Conservation (phyloP, 2,329 filamentous ascomycete genomes). For the Elsinoe necatrix region DNA sequence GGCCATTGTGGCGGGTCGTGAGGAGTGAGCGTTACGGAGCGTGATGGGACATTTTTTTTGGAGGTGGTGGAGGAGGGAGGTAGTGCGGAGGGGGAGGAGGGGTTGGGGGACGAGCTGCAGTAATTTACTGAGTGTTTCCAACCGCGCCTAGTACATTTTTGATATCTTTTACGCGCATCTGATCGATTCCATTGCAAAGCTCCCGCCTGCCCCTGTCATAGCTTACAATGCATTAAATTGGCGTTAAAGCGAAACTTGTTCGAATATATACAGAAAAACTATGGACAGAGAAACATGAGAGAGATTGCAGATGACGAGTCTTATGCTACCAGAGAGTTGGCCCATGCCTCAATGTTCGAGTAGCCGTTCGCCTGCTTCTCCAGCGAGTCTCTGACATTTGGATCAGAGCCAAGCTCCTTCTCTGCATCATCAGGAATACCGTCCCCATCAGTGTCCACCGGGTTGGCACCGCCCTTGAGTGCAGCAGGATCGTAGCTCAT, state of each 20-base stretch:
- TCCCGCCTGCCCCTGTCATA: too few relatives aligned
- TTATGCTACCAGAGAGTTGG: conserved; percentile 3
- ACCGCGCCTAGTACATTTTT: too few relatives aligned
- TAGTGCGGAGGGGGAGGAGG: neutral
- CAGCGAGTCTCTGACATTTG: conserved; percentile 7
- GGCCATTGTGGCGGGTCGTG: neutral
- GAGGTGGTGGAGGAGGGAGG: neutral
- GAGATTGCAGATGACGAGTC: neutral
- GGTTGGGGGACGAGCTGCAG: too few relatives aligned
- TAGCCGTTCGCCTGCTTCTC: neutral
- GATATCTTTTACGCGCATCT: too few relatives aligned
- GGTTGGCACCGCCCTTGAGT: conserved; percentile 1
- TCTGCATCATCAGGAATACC: conserved; percentile 9
- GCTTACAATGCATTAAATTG: too few relatives aligned
- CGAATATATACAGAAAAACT: neutral
- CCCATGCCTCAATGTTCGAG: conserved; percentile 8
- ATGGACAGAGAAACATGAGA: neutral
- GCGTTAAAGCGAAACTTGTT: too few relatives aligned
- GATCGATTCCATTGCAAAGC: too few relatives aligned
- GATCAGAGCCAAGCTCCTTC: conserved; percentile 1
- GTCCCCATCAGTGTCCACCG: conserved; percentile 5
- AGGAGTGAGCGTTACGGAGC: neutral
- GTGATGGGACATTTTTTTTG: neutral
- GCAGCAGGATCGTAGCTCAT: conserved; percentile 7
- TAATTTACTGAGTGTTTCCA: too few relatives aligned